phyloP scores from a whole-genome alignment of 768 basidiomycete genomes.

The Coprinellus aureogranulatus region DNA sequence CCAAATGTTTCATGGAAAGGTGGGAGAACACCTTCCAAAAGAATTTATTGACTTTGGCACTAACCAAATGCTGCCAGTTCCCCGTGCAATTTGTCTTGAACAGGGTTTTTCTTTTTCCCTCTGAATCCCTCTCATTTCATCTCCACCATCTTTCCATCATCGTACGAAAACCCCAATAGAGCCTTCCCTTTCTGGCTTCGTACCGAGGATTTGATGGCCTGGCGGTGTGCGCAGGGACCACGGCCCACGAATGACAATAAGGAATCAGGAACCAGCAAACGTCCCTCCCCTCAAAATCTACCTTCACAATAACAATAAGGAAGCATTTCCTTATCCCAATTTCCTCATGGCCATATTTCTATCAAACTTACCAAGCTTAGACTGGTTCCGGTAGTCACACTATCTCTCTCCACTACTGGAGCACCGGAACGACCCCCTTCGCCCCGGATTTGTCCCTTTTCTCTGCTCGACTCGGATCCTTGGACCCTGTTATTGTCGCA shows the following conservation, averaged over 20 bases:
- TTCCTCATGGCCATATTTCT: constrained; percentile 8
- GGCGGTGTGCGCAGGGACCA: constrained; percentile 4
- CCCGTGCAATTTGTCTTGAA: constrained; percentile 1
- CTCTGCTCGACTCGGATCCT: constrained; percentile 11
- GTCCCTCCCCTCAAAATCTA: constrained; percentile 1
- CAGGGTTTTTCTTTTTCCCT: constrained; percentile 1
- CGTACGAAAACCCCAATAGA: constrained; percentile 1
- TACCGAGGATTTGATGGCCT: constrained; percentile 3
- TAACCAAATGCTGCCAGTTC: background rate
- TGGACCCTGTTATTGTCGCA: constrained; percentile 4
- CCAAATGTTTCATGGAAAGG: constrained; percentile 4
- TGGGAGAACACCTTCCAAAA: background rate
- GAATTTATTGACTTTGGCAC: background rate
- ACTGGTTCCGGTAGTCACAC: constrained; percentile 11
- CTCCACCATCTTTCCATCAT: constrained; percentile 7
- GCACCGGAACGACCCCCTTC: background rate
- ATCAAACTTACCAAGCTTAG: constrained; percentile 6
- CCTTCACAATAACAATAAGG: constrained; percentile 12
- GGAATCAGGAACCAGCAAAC: constrained; percentile 11
- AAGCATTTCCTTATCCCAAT: background rate
- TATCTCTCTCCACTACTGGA: background rate
- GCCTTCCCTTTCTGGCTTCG: constrained; percentile 9
- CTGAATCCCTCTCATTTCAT: background rate
- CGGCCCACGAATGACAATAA: constrained; percentile 6
- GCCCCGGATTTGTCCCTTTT: constrained; percentile 8